Percentiles rank a stretch among this genome's conserved stretches.
Evolutionary conservation across 2,329 filamentous ascomycete species (phyloP).

Genomic region (Byssothecium circinans): DNA sequence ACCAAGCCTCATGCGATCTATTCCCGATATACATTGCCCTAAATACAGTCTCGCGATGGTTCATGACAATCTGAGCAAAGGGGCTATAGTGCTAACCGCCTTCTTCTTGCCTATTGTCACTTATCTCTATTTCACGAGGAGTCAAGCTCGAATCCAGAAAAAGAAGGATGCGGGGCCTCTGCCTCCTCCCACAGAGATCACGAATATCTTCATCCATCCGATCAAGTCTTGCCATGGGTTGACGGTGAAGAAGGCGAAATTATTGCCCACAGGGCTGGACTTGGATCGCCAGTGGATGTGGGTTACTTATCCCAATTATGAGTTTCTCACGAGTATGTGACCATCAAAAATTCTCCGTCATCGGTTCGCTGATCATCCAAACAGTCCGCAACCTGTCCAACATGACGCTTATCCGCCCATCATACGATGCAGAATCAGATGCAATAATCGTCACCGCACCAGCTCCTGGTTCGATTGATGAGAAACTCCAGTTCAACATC

Average conservation of each 20-base stretch:
- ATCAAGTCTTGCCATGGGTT: slow-evolving; percentile 69
- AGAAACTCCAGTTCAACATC: slow-evolving; percentile 50
- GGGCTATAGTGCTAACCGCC: slow-evolving; percentile 25
- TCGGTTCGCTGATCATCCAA: not conserved
- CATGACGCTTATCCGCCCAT: slow-evolving; percentile 65
- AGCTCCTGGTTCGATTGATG: slow-evolving; percentile 29
- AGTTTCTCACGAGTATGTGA: slow-evolving; percentile 58
- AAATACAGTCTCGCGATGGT: slow-evolving; percentile 19
- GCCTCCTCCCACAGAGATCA: slow-evolving; percentile 46
- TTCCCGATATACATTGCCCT: not conserved
- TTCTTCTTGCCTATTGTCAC: slow-evolving; percentile 37
- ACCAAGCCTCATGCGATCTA: too few relatives aligned
- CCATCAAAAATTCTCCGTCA: not conserved
- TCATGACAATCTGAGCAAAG: slow-evolving; percentile 24
- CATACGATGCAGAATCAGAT: slow-evolving; percentile 49
- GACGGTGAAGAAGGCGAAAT: slow-evolving; percentile 53
- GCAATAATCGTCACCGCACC: slow-evolving; percentile 55
- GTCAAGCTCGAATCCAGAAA: slow-evolving; percentile 1
- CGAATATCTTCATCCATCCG: slow-evolving; percentile 61
- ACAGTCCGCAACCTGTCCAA: slow-evolving; percentile 57
- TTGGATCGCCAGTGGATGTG: slow-evolving; percentile 69
- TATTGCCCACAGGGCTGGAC: slow-evolving; percentile 61
- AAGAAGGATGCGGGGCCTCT: slow-evolving; percentile 27
- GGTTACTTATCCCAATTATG: slow-evolving; percentile 54
- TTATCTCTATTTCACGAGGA: slow-evolving; percentile 27